Base-by-base conservation (phyloP, 768 basidiomycete genomes). In the Crucibulum laeve region DNA sequence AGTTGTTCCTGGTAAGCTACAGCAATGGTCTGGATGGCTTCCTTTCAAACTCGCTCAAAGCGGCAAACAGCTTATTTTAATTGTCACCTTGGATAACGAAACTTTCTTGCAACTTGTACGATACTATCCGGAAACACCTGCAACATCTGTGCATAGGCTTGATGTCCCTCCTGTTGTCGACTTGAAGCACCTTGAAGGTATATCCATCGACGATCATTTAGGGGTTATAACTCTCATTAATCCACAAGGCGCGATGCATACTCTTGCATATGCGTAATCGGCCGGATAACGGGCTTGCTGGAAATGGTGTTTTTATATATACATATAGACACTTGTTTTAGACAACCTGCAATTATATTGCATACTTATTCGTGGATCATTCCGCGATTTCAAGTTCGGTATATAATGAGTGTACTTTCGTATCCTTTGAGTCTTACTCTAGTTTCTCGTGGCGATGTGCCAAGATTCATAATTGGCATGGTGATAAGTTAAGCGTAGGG, bases 201-300 rank as follows among this genome's bases (percentile, higher is more conserved):
- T 63, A 8, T 52, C 49, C 23, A 37, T 61, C 21, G 61, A 63
- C 38, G 61, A 63, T 33, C 52, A 60, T 42, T 28, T 46, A 22
- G 61, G 61, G 4, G 50, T 53, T 15, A 40, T 63, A 22, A 52
- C 54, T 13, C 18, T 62, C 25, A 43, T 56, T 28, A 49, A 58
- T 42, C 42, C 40, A 8, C 39, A 46, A 8, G 56, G 55, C 19
- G 13, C 33, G 23, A 41, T 62, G 39, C 57, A 48, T 47, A 40
- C 49, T 14, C 40, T 58, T 42, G 46, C 53, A 22, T 60, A 52
- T 48, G 59, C 57, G 1, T 59, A 50, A 43, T n/a, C n/a, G n/a
- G n/a, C n/a, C n/a, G n/a, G n/a, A n/a, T n/a, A n/a, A n/a, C n/a
- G n/a, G n/a, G n/a, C n/a, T n/a, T n/a, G n/a, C n/a, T n/a, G n/a